These are phyloP conservation scores for Epichloe gansuensis DNA, from an alignment of 2,329 filamentous ascomycete species.

Conservation along the genomic window DNA sequence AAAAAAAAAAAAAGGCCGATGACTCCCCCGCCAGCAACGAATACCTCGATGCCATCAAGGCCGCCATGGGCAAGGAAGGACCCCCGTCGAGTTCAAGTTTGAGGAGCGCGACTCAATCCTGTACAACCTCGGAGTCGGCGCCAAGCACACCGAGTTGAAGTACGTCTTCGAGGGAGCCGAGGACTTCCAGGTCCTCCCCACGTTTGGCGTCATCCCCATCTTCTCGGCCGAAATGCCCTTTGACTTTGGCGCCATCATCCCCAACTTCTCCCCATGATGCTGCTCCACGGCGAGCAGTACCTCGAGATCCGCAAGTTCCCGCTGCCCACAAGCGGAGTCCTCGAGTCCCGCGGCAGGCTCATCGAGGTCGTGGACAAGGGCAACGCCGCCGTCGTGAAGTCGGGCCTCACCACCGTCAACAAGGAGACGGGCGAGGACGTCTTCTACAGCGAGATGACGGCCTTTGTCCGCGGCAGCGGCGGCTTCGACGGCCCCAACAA, in stretches of 20 bases:
- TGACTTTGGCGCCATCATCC: constrained; percentile 69
- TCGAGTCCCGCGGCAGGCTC: constrained; percentile 65
- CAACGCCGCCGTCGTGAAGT: constrained; percentile 71
- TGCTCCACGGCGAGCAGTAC: constrained; percentile 97
- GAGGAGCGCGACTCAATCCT: constrained; percentile 82
- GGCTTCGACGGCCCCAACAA: constrained; percentile 81
- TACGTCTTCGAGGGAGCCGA: constrained; percentile 86
- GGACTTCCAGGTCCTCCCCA: constrained; percentile 86
- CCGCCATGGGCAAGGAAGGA: constrained; percentile 59
- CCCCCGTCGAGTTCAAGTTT: constrained; percentile 67
- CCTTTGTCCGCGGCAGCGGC: constrained; percentile 83
- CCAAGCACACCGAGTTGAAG: constrained; percentile 77
- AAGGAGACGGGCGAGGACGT: constrained; percentile 77
- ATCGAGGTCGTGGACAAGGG: constrained; percentile 97
- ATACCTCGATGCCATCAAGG: constrained; percentile 63
- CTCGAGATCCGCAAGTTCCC: constrained; percentile 89
- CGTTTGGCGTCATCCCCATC: constrained; percentile 92
- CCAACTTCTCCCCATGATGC: constrained; percentile 97
- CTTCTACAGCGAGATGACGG: constrained; percentile 94
- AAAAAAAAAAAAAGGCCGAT: constrained; percentile 2
- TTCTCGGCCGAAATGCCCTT: constrained; percentile 77
- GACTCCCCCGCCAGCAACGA: constrained; percentile 38
- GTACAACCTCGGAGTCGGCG: constrained; percentile 90
- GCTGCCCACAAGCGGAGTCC: constrained; percentile 70
- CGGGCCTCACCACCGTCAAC: constrained; percentile 70